These are phyloP conservation scores for Mrakia frigida DNA, from an alignment of 768 basidiomycete species.

Conservation along the genomic window DNA sequence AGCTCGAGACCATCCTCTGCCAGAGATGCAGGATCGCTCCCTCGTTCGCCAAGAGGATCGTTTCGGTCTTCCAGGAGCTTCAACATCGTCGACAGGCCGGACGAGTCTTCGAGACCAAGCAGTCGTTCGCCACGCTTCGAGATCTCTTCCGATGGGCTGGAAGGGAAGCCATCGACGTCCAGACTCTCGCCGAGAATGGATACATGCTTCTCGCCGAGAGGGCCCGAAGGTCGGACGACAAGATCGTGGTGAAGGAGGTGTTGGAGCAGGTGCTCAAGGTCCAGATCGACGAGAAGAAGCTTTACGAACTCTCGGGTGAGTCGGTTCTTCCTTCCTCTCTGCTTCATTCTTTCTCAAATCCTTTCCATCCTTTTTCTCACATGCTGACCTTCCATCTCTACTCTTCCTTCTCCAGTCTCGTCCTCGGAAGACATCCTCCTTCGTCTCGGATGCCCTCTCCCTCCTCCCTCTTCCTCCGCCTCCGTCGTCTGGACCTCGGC, in stretches of 20 bases:
- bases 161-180: slow-evolving; percentile 78
- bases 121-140: slow-evolving; percentile 91
- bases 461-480: slow-evolving; percentile 45
- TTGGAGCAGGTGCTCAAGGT: slow-evolving; percentile 87
- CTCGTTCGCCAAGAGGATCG: slow-evolving; percentile 84
- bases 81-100: slow-evolving; percentile 85
- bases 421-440: slow-evolving; percentile 20
- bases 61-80: slow-evolving; percentile 83
- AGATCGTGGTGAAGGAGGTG: slow-evolving; percentile 80
- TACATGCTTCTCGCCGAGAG: slow-evolving; percentile 97
- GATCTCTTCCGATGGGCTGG: slow-evolving; percentile 97
- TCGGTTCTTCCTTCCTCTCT: slow-evolving; percentile 30
- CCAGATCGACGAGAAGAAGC: slow-evolving; percentile 60
- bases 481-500: slow-evolving; percentile 81
- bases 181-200: slow-evolving; percentile 89
- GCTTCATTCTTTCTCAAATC: not conserved
- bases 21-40: slow-evolving; percentile 88
- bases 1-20: slow-evolving; percentile 89
- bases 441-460: slow-evolving; percentile 51
- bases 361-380: too few species aligned
- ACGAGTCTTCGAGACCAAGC: slow-evolving; percentile 94
- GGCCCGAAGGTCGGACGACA: slow-evolving; percentile 76
- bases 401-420: not conserved
- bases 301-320: slow-evolving; percentile 55
- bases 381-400: not conserved